phyloP scores from a whole-genome alignment of 495 filamentous ascomycete genomes.

The Trypethelium eluteriae region DNA sequence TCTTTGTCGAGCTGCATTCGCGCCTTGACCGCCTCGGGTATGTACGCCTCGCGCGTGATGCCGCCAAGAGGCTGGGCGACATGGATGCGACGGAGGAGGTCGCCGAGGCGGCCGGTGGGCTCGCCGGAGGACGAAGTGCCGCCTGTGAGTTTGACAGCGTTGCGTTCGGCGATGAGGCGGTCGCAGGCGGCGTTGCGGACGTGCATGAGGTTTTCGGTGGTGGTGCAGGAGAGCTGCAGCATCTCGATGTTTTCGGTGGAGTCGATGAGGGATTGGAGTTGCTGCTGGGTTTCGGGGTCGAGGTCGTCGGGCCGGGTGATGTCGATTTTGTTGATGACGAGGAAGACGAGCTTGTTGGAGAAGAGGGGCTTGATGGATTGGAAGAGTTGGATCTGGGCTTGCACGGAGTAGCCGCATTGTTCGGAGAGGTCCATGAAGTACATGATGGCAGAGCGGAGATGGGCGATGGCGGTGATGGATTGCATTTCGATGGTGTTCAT shows the following conservation, averaged over 20 bases:
- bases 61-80: constrained; percentile 87
- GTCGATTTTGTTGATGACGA: constrained; percentile 98
- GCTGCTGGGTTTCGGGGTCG: constrained; percentile 66
- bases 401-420: constrained; percentile 91
- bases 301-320: constrained; percentile 80
- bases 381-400: constrained; percentile 87
- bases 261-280: constrained; percentile 72
- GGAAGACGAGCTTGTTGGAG: constrained; percentile 91
- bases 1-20: constrained; percentile 82
- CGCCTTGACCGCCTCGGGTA: constrained; percentile 74
- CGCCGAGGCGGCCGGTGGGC: constrained; percentile 68
- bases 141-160: constrained; percentile 90
- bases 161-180: constrained; percentile 80
- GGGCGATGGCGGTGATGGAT: constrained; percentile 92
- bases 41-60: constrained; percentile 67
- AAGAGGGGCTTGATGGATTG: constrained; percentile 93
- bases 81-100: constrained; percentile 88
- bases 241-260: constrained; percentile 75
- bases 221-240: constrained; percentile 87
- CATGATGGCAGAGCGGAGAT: constrained; percentile 84
- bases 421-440: constrained; percentile 99
- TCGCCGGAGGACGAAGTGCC: constrained; percentile 66
- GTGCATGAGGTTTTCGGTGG: constrained; percentile 83
- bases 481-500: constrained; percentile 99
- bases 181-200: constrained; percentile 95